These are phyloP conservation scores for Naganishia liquefaciens DNA, from an alignment of 1,284 basidiomycete species.

Conservation along the genomic window DNA sequence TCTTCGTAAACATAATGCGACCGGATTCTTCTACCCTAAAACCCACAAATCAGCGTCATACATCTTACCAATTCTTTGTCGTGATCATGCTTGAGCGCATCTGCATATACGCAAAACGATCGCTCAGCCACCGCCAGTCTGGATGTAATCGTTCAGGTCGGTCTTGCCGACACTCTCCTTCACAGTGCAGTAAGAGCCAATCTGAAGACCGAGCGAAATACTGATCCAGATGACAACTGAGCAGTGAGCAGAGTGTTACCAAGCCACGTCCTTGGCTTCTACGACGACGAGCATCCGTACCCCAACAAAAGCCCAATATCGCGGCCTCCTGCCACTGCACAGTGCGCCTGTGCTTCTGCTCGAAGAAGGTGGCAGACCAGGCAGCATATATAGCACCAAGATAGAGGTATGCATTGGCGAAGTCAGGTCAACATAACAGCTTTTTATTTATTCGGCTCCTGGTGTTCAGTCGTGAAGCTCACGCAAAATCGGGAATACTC, in stretches of 20 bases:
- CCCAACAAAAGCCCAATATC: conserved; percentile 15
- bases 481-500: conserved; percentile 42
- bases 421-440: not conserved
- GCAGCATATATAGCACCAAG: conserved; percentile 37
- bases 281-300: not conserved
- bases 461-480: conserved; percentile 11
- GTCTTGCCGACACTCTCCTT: conserved; percentile 34
- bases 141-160: conserved; percentile 37
- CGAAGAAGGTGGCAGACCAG: conserved; percentile 37
- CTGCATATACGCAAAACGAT: conserved; percentile 7
- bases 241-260: conserved; percentile 29
- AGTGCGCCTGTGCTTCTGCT: conserved; percentile 35
- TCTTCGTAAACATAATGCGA: not conserved
- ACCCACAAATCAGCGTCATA: not conserved
- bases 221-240: conserved; percentile 31
- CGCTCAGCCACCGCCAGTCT: conserved; percentile 27
- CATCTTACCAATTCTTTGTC: not conserved
- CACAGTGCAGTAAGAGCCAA: conserved; percentile 4
- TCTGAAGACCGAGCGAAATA: conserved; percentile 33
- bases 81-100: too few species aligned
- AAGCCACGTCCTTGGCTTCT: not conserved
- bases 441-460: too few species aligned
- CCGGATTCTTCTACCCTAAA: too few species aligned
- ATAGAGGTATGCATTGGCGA: conserved; percentile 18
- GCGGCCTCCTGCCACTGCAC: conserved; percentile 39